Evolutionary conservation across 768 basidiomycete genomes (phyloP), one percentile per base, ranked within the genome.

Genomic region (Tylopilus vinaceipallidus): DNA sequence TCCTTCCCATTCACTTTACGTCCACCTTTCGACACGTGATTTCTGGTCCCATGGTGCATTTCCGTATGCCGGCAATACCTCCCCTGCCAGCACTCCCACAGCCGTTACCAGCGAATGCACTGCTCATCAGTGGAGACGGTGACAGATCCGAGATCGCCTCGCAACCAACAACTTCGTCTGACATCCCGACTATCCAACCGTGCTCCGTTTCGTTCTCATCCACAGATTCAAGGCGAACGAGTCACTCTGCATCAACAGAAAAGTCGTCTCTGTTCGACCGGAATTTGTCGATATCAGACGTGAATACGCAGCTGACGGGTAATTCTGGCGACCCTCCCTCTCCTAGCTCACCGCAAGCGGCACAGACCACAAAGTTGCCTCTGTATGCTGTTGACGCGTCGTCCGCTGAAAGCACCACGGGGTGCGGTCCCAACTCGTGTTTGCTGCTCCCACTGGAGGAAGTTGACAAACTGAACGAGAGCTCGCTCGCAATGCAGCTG

Each of bases 401-500:
- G 5, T 64, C 73, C 20, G 75, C 70, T 33, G 76, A 77, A 53
- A 73, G 65, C 43, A 75, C 76, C 38, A 62, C 63, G 48, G 56
- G 68, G 14, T 51, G 63, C 19, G 56, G 56, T 1, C 53, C 70
- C 23, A 69, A 73, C 19, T 68, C 60, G 16, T 60, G 43, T 22
- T 69, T 70, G 6, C 62, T 76, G 32, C 67, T 77, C 29, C 66
- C 74, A 2, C 55, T 72, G 19, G 72, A 74, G 26, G 73, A 73
- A 46, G 66, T 84, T 5, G 67, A 68, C 47, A 64, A 64, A 23
- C 62, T 85, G 54, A 81, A 70, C 50, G 80, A 84, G 46, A 76
- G 82, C 37, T 82, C 82, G 2, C 73, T 85, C 24, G 83, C 84
- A 0, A 84, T 87, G 82, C 85, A 88, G 49, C 74, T 88, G 4